phyloP scores from a whole-genome alignment of 306 rosid genomes.

The Argentina anserina region DNA sequence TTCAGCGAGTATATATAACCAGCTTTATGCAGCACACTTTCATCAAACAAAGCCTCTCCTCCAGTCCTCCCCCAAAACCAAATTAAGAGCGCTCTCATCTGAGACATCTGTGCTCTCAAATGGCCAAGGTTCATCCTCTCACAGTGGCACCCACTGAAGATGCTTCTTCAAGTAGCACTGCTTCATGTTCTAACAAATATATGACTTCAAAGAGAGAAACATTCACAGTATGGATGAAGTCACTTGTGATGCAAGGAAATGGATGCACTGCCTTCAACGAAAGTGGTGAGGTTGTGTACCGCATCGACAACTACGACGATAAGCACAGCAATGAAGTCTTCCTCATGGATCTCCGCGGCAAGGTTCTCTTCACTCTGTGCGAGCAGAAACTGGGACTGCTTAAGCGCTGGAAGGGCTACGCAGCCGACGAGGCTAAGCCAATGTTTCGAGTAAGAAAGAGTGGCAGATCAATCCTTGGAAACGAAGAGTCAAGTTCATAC shows the following conservation, averaged over 20 bases:
- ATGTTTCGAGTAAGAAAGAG: constrained; percentile 28
- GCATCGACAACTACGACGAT: constrained; percentile 37
- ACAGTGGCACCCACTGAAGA: background rate
- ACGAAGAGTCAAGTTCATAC: background rate
- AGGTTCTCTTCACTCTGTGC: constrained; percentile 28
- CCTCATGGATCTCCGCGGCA: constrained; percentile 43
- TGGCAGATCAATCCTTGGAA: constrained; percentile 5
- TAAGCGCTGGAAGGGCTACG: constrained; percentile 19
- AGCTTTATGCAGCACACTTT: background rate
- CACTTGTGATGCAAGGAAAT: constrained; percentile 38
- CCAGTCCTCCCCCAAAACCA: background rate
- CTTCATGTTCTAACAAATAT: background rate
- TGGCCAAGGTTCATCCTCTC: constrained; percentile 31
- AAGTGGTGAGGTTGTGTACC: constrained; percentile 30
- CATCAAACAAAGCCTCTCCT: background rate
- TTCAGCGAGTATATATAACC: background rate
- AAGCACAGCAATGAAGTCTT: constrained; percentile 31
- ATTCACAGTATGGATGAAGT: constrained; percentile 41
- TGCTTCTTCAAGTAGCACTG: background rate
- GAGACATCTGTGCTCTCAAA: background rate
- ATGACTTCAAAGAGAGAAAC: constrained; percentile 28
- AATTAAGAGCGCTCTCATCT: background rate
- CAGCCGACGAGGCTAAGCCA: constrained; percentile 15
- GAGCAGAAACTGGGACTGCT: constrained; percentile 6
- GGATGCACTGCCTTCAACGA: constrained; percentile 39